Conservation (phyloP, 2,329 filamentous ascomycete genomes). For the Alternaria atra region DNA sequence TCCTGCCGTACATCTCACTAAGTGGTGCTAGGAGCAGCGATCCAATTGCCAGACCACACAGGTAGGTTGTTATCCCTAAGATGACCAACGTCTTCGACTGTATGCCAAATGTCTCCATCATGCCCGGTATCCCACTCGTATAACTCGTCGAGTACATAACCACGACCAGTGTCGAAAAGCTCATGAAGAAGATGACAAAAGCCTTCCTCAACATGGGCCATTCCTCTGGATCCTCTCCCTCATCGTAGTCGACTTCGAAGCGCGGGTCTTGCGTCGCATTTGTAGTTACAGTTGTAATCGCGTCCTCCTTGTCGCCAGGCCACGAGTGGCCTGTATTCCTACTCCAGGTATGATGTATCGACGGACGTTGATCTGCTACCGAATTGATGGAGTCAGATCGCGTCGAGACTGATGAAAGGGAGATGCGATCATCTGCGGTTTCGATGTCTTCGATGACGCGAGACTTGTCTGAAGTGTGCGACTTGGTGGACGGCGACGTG, state of each 20-base stretch:
- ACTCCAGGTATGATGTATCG: slow-evolving; percentile 47
- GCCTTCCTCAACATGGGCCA: slow-evolving; percentile 70
- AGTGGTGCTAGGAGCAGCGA: slow-evolving; percentile 78
- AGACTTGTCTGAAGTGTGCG: slow-evolving; percentile 13
- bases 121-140: slow-evolving; percentile 73
- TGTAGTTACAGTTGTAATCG: slow-evolving; percentile 43
- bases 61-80: slow-evolving; percentile 80
- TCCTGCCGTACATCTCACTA: slow-evolving; percentile 73
- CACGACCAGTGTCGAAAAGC: slow-evolving; percentile 63
- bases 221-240: slow-evolving; percentile 70
- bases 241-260: slow-evolving; percentile 76
- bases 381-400: slow-evolving; percentile 29
- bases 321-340: slow-evolving; percentile 46
- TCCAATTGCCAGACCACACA: slow-evolving; percentile 76
- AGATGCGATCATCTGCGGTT: slow-evolving; percentile 28
- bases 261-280: slow-evolving; percentile 60
- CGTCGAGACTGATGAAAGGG: slow-evolving; percentile 38
- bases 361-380: slow-evolving; percentile 30
- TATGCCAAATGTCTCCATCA: slow-evolving; percentile 72
- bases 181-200: slow-evolving; percentile 64
- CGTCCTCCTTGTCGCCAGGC: slow-evolving; percentile 33
- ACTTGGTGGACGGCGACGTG: slow-evolving; percentile 1
- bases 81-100: slow-evolving; percentile 69
- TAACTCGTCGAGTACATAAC: slow-evolving; percentile 78
- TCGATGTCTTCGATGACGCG: slow-evolving; percentile 14